Evolutionary conservation across 495 filamentous ascomycete genomes (phyloP).

Genomic region (Penicillium atrosanguineum): DNA sequence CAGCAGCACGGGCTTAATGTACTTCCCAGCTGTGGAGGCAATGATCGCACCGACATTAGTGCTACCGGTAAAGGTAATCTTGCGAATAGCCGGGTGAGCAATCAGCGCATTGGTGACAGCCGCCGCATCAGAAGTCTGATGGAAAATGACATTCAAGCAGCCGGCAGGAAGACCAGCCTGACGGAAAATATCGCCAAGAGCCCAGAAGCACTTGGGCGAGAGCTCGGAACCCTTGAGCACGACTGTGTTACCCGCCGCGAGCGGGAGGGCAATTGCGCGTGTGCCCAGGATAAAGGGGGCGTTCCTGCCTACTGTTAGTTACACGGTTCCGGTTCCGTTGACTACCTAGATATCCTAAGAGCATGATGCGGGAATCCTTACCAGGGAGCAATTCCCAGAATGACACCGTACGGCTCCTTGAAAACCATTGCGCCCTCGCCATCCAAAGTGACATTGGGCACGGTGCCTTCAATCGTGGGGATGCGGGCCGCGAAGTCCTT

Average conservation of each 20-base stretch:
- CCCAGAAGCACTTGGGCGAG: constrained; percentile 72
- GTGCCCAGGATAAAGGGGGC: constrained; percentile 62
- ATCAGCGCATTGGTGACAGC: constrained; percentile 56
- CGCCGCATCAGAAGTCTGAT: constrained; percentile 50
- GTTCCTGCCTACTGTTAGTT: constrained; percentile 47
- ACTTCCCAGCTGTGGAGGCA: constrained; percentile 51
- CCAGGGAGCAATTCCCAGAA: constrained; percentile 84
- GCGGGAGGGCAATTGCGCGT: constrained; percentile 67
- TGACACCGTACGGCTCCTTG: constrained; percentile 78
- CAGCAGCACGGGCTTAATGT: constrained; percentile 59
- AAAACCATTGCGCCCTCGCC: constrained; percentile 65
- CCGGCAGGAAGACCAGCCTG: constrained; percentile 70
- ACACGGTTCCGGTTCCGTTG: background rate
- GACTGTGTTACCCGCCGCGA: constrained; percentile 77
- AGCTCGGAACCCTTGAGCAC: constrained; percentile 77
- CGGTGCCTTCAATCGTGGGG: constrained; percentile 54
- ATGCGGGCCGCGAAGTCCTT: constrained; percentile 72
- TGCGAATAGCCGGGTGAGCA: constrained; percentile 54
- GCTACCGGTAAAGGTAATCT: constrained; percentile 63
- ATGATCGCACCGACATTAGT: constrained; percentile 55
- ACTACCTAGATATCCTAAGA: background rate
- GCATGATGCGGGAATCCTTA: constrained; percentile 43
- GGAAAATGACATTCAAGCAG: constrained; percentile 55
- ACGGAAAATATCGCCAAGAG: constrained; percentile 64
- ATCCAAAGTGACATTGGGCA: constrained; percentile 56